These are phyloP conservation scores for Cynanchum wilfordii DNA, from an alignment of 257 asterid species.

Conservation along the genomic window DNA sequence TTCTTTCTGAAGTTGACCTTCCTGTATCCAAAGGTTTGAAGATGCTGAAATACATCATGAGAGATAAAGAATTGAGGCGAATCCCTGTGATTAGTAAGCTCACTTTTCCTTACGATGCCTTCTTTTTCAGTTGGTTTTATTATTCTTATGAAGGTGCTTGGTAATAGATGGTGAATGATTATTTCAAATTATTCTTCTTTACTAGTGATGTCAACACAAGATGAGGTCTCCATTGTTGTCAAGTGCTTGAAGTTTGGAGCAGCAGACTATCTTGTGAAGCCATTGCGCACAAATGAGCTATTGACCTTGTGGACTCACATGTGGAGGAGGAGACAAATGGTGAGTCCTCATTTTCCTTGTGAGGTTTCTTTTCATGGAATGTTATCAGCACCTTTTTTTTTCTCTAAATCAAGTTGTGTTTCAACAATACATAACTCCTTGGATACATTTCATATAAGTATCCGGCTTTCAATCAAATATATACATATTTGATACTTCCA, in stretches of 20 bases:
- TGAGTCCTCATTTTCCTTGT: constrained; percentile 22
- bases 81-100: constrained; percentile 89
- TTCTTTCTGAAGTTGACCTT: constrained; percentile 87
- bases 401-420: neutral
- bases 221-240: constrained; percentile 76
- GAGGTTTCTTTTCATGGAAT: neutral
- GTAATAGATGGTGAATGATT: neutral
- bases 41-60: constrained; percentile 63
- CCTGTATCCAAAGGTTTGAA: constrained; percentile 84
- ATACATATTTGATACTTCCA: neutral
- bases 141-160: neutral
- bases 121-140: neutral
- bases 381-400: neutral
- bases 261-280: constrained; percentile 98
- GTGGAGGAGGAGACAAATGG: constrained; percentile 98
- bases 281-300: constrained; percentile 88
- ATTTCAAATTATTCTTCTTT: constrained; percentile 19
- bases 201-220: constrained; percentile 91
- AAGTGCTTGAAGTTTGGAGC: constrained; percentile 94
- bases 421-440: neutral
- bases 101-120: neutral
- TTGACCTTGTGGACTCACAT: constrained; percentile 99
- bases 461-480: neutral
- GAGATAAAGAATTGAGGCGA: constrained; percentile 73
- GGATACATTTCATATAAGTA: neutral